Percentiles rank a stretch among this genome's conserved stretches.
phyloP scores from a whole-genome alignment of 495 filamentous ascomycete species.

The Aspergillus homomorphus region DNA sequence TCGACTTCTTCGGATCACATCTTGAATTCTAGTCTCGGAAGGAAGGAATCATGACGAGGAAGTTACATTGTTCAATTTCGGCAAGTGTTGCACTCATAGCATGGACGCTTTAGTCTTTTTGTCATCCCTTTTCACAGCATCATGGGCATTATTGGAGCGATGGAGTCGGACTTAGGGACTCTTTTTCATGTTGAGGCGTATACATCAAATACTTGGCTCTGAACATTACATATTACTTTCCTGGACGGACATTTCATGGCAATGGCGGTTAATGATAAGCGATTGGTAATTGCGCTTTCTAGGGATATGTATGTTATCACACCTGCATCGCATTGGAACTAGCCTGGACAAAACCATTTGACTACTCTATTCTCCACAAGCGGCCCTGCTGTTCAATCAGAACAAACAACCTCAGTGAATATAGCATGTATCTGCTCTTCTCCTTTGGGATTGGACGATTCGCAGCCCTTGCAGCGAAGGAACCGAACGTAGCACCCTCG shows the following conservation, averaged over 20 bases:
- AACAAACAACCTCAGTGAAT: too few species aligned
- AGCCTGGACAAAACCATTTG: neutral
- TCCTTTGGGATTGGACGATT: too few species aligned
- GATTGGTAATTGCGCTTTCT: neutral
- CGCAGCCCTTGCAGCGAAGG: too few species aligned
- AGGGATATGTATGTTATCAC: neutral
- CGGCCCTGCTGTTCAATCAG: too few species aligned
- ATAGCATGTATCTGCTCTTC: too few species aligned
- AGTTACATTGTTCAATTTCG: too few species aligned
- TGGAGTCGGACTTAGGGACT: conserved; percentile 4
- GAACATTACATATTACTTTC: neutral
- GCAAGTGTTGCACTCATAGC: neutral
- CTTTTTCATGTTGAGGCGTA: neutral
- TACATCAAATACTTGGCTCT: neutral
- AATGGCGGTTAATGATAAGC: neutral
- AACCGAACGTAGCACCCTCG: too few species aligned
- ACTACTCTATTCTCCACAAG: neutral
- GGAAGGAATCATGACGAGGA: too few species aligned
- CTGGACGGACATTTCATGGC: neutral
- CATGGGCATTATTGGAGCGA: conserved; percentile 4
- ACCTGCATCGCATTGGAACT: neutral
- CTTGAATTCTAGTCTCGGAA: too few species aligned
- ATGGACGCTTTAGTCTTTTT: neutral
- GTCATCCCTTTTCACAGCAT: neutral
- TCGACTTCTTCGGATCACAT: too few species aligned